A percentile compares a stretch with the other conserved stretches of the same genome.
phyloP scores from a whole-genome alignment of 2,329 filamentous ascomycete species.

The Chrysoporthe austroafricana region DNA sequence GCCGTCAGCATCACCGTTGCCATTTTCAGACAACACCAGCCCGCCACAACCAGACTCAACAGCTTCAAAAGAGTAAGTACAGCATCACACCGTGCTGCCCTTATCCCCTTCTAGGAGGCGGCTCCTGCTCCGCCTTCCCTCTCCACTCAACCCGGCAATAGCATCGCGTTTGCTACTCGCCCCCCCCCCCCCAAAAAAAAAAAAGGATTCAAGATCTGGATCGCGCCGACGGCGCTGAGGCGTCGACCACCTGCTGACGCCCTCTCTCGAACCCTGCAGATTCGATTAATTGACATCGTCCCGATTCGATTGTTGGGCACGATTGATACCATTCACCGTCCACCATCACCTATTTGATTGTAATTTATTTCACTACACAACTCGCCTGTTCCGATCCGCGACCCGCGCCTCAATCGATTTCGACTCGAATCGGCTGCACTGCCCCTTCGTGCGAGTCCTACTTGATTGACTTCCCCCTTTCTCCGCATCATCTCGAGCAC shows the following conservation, averaged over 20 bases:
- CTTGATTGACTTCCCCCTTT: constrained; percentile 1
- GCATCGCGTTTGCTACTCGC: neutral
- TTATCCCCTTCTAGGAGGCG: too few relatives aligned
- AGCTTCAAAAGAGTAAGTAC: constrained; percentile 16
- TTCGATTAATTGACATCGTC: constrained; percentile 25
- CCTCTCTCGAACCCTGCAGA: constrained; percentile 4
- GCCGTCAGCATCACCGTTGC: constrained; percentile 4
- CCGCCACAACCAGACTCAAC: neutral
- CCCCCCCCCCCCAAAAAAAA: neutral
- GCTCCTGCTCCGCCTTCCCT: too few relatives aligned
- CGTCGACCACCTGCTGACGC: constrained; percentile 10
- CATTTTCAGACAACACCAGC: neutral
- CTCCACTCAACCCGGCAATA: neutral
- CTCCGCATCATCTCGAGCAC: constrained; percentile 47
- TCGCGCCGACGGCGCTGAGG: neutral
- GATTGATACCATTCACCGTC: constrained; percentile 10
- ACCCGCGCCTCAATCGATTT: neutral
- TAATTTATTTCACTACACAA: constrained; percentile 11
- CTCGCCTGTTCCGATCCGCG: constrained; percentile 3
- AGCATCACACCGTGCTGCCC: neutral
- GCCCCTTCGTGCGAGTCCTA: neutral
- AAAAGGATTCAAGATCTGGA: neutral
- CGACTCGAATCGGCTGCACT: neutral
- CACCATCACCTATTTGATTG: constrained; percentile 23
- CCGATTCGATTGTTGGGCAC: constrained; percentile 15